Conservation (phyloP, 192 early-diverging fungal species). For the Mortierella hygrophila region DNA sequence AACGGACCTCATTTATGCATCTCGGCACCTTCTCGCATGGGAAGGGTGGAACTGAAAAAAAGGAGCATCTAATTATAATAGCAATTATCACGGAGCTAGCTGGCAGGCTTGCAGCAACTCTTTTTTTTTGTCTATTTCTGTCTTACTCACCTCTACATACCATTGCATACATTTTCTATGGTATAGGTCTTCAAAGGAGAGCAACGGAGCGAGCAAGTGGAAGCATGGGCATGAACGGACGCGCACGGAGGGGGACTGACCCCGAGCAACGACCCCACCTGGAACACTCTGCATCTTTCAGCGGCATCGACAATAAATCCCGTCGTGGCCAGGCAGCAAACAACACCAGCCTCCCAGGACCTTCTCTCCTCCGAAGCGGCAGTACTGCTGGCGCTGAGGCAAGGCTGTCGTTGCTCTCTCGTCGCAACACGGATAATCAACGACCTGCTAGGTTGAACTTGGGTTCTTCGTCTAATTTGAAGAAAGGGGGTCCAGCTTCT, state of each 20-base stretch:
- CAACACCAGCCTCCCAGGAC: conserved; percentile 2
- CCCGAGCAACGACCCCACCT: conserved; percentile 37
- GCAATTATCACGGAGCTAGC: no score
- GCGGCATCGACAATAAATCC: conserved; percentile 4
- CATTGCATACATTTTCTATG: not conserved
- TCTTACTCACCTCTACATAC: not conserved
- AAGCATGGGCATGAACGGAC: conserved; percentile 14
- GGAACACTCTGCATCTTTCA: conserved; percentile 46
- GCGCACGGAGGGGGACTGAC: conserved; percentile 44
- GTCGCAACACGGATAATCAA: conserved; percentile 43
- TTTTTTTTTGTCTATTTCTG: not conserved
- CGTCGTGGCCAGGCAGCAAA: conserved; percentile 1
- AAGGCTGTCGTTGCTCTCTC: conserved; percentile 35
- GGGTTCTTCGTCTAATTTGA: conserved; percentile 17
- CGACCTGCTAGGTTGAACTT: conserved; percentile 43
- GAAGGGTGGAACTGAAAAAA: not conserved
- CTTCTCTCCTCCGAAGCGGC: conserved; percentile 12
- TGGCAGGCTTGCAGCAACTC: no score
- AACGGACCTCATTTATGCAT: not conserved
- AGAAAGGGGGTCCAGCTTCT: conserved; percentile 9
- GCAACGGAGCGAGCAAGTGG: conserved; percentile 32
- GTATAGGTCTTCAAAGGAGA: conserved; percentile 42
- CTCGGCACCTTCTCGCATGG: not conserved
- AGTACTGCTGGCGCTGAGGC: conserved; percentile 24
- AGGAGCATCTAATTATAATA: no score